A percentile compares a stretch with the other conserved stretches of the same genome.
Conservation (phyloP, 2,329 filamentous ascomycete species). For the Cordyceps fumosorosea region DNA sequence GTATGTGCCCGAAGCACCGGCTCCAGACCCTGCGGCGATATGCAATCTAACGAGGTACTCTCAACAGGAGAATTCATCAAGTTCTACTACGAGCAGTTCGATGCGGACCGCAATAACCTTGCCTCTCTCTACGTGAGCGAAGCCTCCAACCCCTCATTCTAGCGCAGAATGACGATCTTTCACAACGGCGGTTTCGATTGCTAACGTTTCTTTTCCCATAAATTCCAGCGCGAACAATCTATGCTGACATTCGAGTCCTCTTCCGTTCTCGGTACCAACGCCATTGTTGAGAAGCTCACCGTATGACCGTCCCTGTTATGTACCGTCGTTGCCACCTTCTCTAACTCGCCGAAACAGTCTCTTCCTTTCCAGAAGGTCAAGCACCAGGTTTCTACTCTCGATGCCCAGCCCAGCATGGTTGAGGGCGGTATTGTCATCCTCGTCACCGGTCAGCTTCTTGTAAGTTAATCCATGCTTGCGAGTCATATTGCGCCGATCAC, state of each 20-base stretch:
- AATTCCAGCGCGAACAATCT: constrained; percentile 63
- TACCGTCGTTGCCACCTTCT: neutral
- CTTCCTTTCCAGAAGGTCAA: constrained; percentile 77
- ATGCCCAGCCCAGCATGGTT: constrained; percentile 68
- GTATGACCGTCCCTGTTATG: constrained; percentile 43
- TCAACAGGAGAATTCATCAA: constrained; percentile 72
- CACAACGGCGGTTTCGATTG: neutral
- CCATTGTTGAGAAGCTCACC: constrained; percentile 73
- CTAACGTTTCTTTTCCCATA: neutral
- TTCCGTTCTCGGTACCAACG: constrained; percentile 54
- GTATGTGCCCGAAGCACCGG: constrained; percentile 29
- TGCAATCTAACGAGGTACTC: neutral
- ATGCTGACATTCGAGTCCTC: constrained; percentile 89
- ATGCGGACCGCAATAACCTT: constrained; percentile 60
- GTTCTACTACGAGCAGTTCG: constrained; percentile 89
- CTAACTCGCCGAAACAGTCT: constrained; percentile 38
- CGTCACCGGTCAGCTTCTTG: constrained; percentile 79
- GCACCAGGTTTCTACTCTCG: constrained; percentile 70
- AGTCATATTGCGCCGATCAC: neutral
- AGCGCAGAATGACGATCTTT: neutral
- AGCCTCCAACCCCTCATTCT: neutral
- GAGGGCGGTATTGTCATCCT: constrained; percentile 72
- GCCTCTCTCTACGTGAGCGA: constrained; percentile 72
- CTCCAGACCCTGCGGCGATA: neutral
- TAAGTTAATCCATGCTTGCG: constrained; percentile 37